Evolutionary conservation across 805 yeast species (phyloP).

Genomic region (Metschnikowia vanudenii): DNA sequence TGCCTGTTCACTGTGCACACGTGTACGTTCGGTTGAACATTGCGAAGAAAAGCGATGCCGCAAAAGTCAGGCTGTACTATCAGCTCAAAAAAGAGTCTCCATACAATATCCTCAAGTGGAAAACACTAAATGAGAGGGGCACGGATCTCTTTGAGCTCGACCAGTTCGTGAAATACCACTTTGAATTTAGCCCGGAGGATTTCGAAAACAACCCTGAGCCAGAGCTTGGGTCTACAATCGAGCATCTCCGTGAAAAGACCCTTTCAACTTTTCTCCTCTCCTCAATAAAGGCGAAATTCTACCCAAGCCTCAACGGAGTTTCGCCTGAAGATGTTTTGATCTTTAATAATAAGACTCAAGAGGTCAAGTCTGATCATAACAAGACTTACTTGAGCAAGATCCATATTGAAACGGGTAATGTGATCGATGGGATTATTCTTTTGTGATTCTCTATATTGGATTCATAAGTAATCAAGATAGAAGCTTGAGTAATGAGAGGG

Average conservation of each 20-base stretch:
- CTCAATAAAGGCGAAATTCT: conserved; percentile 23
- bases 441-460: neutral
- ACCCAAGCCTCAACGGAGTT: conserved; percentile 3
- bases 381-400: conserved; percentile 35
- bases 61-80: conserved; percentile 29
- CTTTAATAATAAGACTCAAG: conserved; percentile 29
- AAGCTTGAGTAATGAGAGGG: neutral
- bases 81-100: conserved; percentile 25
- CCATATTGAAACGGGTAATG: conserved; percentile 43
- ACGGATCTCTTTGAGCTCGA: conserved; percentile 17
- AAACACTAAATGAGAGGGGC: conserved; percentile 20
- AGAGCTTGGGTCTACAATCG: conserved; percentile 68
- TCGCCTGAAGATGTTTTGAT: conserved; percentile 25
- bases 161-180: conserved; percentile 50
- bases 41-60: conserved; percentile 16
- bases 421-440: conserved; percentile 28
- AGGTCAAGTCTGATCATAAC: conserved; percentile 24
- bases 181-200: conserved; percentile 82
- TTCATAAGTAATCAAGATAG: neutral
- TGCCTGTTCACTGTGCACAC: conserved; percentile 80
- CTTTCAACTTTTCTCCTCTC: conserved; percentile 52
- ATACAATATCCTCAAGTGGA: conserved; percentile 23
- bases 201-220: conserved; percentile 58
- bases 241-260: conserved; percentile 56
- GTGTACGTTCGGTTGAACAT: conserved; percentile 55